These are phyloP conservation scores for Capniomyces stellatus DNA, from an alignment of 371 early-diverging fungal genomes.

Conservation along the genomic window DNA sequence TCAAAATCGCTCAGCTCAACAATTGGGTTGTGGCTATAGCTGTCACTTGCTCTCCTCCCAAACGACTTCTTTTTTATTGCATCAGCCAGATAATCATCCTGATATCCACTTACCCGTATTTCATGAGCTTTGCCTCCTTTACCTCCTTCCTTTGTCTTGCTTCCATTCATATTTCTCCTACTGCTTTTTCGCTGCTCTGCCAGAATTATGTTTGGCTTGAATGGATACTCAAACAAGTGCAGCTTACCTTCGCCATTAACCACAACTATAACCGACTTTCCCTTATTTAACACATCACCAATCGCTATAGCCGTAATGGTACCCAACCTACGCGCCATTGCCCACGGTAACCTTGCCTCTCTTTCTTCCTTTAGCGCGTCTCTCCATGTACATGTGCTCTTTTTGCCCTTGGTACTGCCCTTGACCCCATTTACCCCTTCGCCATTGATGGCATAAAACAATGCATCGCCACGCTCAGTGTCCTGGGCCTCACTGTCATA, in stretches of 20 bases:
- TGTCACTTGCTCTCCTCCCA: too few relatives aligned
- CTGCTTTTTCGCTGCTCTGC: too few relatives aligned
- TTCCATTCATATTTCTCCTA: too few relatives aligned
- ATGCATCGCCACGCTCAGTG: conserved; percentile 8
- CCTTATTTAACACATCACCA: conserved; percentile 18
- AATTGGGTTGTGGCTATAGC: too few relatives aligned
- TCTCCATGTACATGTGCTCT: conserved; percentile 15
- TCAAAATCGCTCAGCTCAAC: too few relatives aligned
- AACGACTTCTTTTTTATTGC: too few relatives aligned
- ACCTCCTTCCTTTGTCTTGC: too few relatives aligned
- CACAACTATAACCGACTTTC: conserved; percentile 20
- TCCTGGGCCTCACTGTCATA: conserved; percentile 1
- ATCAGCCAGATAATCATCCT: too few relatives aligned
- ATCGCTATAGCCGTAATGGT: conserved; percentile 21
- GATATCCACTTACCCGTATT: too few relatives aligned
- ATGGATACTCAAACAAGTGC: conserved; percentile 23
- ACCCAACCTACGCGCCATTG: conserved; percentile 18
- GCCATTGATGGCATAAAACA: conserved; percentile 12
- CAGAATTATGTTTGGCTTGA: too few relatives aligned
- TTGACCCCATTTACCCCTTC: neutral
- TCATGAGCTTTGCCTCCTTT: too few relatives aligned
- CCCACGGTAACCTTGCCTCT: conserved; percentile 24
- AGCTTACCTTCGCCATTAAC: conserved; percentile 25
- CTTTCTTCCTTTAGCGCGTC: conserved; percentile 22
- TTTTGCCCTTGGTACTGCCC: conserved; percentile 5